Conservation (phyloP, 352 stramenopile genomes). For the Phytophthora idaei region DNA sequence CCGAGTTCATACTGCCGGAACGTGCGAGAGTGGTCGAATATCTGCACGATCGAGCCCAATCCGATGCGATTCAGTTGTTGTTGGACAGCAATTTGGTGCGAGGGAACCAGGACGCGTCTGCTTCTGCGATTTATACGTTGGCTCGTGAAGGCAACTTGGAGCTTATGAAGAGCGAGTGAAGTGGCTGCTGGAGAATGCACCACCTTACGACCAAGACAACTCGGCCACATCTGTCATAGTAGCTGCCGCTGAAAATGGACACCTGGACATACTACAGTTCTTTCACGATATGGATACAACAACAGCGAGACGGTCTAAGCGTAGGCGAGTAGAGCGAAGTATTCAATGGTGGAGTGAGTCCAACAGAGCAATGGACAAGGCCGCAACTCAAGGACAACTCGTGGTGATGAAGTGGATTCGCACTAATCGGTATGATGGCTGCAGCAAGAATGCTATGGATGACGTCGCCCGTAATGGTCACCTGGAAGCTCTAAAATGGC, state of each 20-base stretch:
- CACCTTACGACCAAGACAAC: background rate
- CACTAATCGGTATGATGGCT: background rate
- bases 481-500: slow-evolving; percentile 10
- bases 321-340: background rate
- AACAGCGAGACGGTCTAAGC: slow-evolving; percentile 1
- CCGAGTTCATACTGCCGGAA: slow-evolving; percentile 3
- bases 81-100: slow-evolving; percentile 2
- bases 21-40: background rate
- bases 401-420: slow-evolving; percentile 2
- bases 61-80: slow-evolving; percentile 5
- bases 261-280: slow-evolving; percentile 5
- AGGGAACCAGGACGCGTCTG: slow-evolving; percentile 5
- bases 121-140: slow-evolving; percentile 9
- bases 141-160: slow-evolving; percentile 13
- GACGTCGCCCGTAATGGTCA: slow-evolving; percentile 6
- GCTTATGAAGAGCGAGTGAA: slow-evolving; percentile 10
- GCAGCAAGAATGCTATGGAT: background rate
- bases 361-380: background rate
- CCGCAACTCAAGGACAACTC: slow-evolving; percentile 3
- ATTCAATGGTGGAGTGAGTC: slow-evolving; percentile 2
- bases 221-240: background rate
- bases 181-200: slow-evolving; percentile 5
- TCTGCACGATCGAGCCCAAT: background rate
- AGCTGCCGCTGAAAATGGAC: slow-evolving; percentile 4
- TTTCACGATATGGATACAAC: slow-evolving; percentile 7